Evolutionary conservation across 257 asterid species (phyloP), one percentile per base, ranked within the genome.

Genomic region (Thymus quinquecostatus): DNA sequence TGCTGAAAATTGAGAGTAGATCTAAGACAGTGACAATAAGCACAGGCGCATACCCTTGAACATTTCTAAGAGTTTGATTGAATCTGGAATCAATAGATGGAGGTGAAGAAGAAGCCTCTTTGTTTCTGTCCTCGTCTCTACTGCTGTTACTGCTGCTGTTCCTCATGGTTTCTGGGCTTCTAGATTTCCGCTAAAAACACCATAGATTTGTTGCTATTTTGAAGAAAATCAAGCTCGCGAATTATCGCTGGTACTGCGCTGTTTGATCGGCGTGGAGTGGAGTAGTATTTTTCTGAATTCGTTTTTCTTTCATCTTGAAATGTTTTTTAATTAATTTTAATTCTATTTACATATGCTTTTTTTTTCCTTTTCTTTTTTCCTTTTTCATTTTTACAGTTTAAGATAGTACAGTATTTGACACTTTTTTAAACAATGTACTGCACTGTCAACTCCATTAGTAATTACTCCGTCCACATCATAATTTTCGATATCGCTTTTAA

Each of bases 61-160:
- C 96, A 86, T 92, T 91, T 75, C 96, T 78, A 58, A 93, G 96
- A 69, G 98, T 93, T 74, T 93, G 97, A 71, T 86, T 87, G 88
- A 93, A 89, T 87, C 98, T 85, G 60, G 98, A 93, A 89, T 93
- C 98, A n/a, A 75, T 75, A 62, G 80, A 50, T 43, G 96, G 73
- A 68, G 87, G 77, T 50, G 86, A 67, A 71, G 87, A 72, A 21
- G 90, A 61, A 64, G 80, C 66, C 44, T 71, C 82, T 64, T 87
- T 87, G 83, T 72, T 82, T 38, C 71, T 85, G 78, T 83, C 88
- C 43, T 82, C 89, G 21, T 83, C 88, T 49, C 80, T 80, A 60
- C 75, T 69, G 72, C 64, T 75, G 81, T 68, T 78, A 77, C 73
- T 80, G 82, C 58, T 73, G 80, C 61, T 83, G 82, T 77, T 81